Base-by-base conservation (phyloP, 306 rosid genomes). In the Ormosia emarginata region DNA sequence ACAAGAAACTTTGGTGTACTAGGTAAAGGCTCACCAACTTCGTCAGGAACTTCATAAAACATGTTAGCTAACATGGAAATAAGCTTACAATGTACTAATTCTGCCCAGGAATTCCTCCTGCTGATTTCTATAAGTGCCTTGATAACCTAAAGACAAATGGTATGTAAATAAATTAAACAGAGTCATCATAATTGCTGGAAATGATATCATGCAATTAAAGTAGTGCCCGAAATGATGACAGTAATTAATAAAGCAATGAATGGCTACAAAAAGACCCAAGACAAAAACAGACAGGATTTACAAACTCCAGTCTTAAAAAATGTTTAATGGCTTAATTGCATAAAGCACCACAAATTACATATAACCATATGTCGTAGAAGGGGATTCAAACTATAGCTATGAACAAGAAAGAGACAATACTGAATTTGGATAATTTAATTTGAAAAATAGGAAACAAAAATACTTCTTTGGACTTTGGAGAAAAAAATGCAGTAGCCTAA, bases 61-160 rank as follows among this genome's bases (percentile, higher is more conserved):
- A 93, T 92, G 89, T 96, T 93, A 63, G 97, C 89, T 80, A 96
- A 76, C 93, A 96, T 79, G 84, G 92, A 92, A 86, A 94, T 88
- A 77, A 96, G 98, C 88, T 92, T 96, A 90, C 94, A 83, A 76
- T 91, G 98, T 80, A 96, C 99, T 84, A 96, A 80, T 74, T 93
- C 99, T 78, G 97, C 99, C 99, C 99, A 96, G 77, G 94, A 89
- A 85, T 93, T 90, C 86, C 55, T 83, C 90, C 97, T 84, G 87
- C 99, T 92, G 83, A 67, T 84, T 86, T 85, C 84, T 74, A 96
- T 69, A 62, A 96, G 93, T 86, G 69, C 88, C 88, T 90, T 96
- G 74, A 92, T 68, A 84, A 96, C 99, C 99, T 96, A 87, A 36
- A 30, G 86, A 73, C 7, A 81, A 12, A 37, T 2, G 10, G 33